Evolutionary conservation across 768 basidiomycete genomes (phyloP).

Genomic region (Leccinum variicolor): DNA sequence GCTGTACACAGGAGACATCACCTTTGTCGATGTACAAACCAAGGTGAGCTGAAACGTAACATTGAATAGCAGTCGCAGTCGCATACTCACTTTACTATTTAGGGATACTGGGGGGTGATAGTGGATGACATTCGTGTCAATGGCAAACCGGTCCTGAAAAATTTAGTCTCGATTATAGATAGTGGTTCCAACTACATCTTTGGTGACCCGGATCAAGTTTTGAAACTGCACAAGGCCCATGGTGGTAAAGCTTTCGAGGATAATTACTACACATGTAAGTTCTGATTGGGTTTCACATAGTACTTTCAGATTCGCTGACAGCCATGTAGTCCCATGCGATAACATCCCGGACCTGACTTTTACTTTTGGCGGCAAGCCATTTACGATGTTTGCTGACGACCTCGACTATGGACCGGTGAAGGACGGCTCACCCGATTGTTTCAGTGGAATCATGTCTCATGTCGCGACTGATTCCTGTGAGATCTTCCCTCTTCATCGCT

Average conservation of each 20-base stretch:
- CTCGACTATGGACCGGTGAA: too few species aligned
- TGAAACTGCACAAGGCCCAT: not conserved
- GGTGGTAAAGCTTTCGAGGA: not conserved
- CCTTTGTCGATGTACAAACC: too few species aligned
- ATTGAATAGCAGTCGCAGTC: not conserved
- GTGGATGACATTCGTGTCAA: not conserved
- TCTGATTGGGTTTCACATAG: not conserved
- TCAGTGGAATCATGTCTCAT: too few species aligned
- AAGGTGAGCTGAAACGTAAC: not conserved
- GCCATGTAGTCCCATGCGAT: too few species aligned
- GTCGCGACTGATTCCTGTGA: too few species aligned
- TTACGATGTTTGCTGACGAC: too few species aligned
- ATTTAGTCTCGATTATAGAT: not conserved
- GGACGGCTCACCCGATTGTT: too few species aligned
- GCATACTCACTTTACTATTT: not conserved
- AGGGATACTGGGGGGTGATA: not conserved
- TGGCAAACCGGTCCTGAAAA: not conserved
- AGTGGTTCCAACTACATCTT: not conserved
- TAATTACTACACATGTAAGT: not conserved
- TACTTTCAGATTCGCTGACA: too few species aligned
- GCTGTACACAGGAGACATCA: too few species aligned
- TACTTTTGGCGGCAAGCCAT: too few species aligned
- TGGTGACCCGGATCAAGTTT: not conserved
- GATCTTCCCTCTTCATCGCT: too few species aligned
- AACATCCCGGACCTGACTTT: too few species aligned